Conservation (phyloP, 148 eudicot genomes). For the Persicaria tinctoria region DNA sequence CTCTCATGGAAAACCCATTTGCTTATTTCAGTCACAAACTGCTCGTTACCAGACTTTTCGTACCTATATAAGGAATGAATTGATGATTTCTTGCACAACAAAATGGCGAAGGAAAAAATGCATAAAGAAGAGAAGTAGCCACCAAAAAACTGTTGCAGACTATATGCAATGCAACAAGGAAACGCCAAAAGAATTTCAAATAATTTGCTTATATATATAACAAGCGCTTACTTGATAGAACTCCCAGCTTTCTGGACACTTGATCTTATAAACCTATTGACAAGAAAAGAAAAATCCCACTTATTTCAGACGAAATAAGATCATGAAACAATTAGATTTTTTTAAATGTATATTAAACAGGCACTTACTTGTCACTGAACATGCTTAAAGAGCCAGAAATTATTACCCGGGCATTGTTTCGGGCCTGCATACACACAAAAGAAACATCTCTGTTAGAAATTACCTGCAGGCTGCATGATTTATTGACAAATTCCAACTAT, state of each 20-base stretch:
- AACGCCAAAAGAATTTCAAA: no score
- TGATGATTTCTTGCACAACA: not conserved
- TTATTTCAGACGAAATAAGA: not conserved
- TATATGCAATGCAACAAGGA: no score
- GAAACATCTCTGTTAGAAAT: not conserved
- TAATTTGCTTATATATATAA: no score
- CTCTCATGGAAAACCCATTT: constrained; percentile 96
- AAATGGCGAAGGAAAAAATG: not conserved
- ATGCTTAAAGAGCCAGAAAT: constrained; percentile 74
- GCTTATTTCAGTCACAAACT: constrained; percentile 65
- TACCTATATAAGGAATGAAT: constrained; percentile 6
- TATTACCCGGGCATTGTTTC: constrained; percentile 75
- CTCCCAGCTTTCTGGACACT: not conserved
- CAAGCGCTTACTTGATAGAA: not conserved
- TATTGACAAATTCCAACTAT: not conserved
- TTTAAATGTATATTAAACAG: not conserved
- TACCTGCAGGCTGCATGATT: not conserved
- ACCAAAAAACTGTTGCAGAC: no score
- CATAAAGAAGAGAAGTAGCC: no score
- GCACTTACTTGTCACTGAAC: constrained; percentile 67
- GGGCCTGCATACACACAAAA: constrained; percentile 43
- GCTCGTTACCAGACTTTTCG: constrained; percentile 73
- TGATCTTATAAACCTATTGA: not conserved
- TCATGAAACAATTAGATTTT: not conserved
- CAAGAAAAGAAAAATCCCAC: no score